Evolutionary conservation across 2,329 filamentous ascomycete genomes (phyloP).

Genomic region (Aspergillus aculeatus): DNA sequence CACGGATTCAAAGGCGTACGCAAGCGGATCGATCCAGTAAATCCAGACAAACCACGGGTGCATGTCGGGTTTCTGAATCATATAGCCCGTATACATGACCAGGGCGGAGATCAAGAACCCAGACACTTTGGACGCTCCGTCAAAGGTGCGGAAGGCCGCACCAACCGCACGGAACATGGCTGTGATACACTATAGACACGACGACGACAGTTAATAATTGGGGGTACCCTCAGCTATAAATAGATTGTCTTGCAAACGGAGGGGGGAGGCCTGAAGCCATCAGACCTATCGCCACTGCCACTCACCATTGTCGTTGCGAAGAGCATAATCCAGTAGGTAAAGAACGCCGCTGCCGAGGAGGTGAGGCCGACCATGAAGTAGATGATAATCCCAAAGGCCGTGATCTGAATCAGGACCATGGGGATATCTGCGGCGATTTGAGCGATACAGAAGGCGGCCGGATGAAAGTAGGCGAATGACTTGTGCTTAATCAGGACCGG

Average conservation of each 20-base stretch:
- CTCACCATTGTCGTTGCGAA: constrained; percentile 45
- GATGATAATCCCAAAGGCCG: constrained; percentile 54
- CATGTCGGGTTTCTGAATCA: constrained; percentile 56
- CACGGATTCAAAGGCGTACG: constrained; percentile 76
- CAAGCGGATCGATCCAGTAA: constrained; percentile 72
- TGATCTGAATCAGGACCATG: constrained; percentile 58
- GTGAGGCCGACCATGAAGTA: constrained; percentile 63
- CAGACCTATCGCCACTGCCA: too few relatives aligned
- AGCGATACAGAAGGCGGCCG: constrained; percentile 39
- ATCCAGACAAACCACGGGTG: constrained; percentile 76
- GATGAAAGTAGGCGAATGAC: constrained; percentile 56
- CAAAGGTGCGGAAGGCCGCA: constrained; percentile 54
- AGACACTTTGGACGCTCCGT: constrained; percentile 54
- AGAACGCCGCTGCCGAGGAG: constrained; percentile 53
- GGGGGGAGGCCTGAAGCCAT: too few relatives aligned
- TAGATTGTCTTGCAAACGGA: too few relatives aligned
- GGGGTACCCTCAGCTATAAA: too few relatives aligned
- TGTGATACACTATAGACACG: constrained; percentile 46
- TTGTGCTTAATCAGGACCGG: constrained; percentile 59
- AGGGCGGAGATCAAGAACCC: constrained; percentile 27
- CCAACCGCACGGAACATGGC: constrained; percentile 56
- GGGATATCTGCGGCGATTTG: constrained; percentile 47
- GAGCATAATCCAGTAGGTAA: constrained; percentile 58
- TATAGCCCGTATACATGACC: constrained; percentile 48
- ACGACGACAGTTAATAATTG: too few relatives aligned